Evolutionary conservation across 176 grass and related monocot species (phyloP), one percentile per base, ranked within the genome.

Genomic region (Puccinellia tenuiflora): DNA sequence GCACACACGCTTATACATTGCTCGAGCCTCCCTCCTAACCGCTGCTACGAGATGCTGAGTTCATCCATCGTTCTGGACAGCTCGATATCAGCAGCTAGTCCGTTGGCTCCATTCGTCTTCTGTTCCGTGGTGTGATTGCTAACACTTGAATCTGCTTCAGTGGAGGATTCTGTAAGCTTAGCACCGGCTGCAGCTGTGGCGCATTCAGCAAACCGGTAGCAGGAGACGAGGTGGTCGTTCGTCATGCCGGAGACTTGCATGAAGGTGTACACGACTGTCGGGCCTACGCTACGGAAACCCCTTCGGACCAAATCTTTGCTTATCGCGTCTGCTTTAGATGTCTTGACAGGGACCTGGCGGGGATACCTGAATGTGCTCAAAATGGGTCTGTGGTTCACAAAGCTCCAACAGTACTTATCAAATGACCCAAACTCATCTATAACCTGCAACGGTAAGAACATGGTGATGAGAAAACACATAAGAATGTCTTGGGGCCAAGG

Each of bases 181-280:
- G 55, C 22, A 63, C 79, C 78, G 16, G 39, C 69, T 13, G 81
- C 14, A 20, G 85, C 29, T 15, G 79, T 59, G 4, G 34, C 67
- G 0, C 96, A 99, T 78, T 96, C 93, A 22, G 86, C 68, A 29
- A 96, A 99, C 22, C 96, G 89, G 79, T 90, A 96, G 78, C 96
- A 99, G 43, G 83, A 80, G 66, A 93, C 78, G 5, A 99, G 89
- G 85, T 99, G 96, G 81, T 99, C 96, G 20, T n/a, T 99, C 2
- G 89, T 99, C 68, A 99, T 89, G 50, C 96, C 96, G 2, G 89
- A 86, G 59, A 83, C 93, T 83, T 99, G 96, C 96, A 99, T 99
- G 81, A 96, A 99, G 8, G 93, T 92, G 42, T 99, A 99, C 40
- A 99, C 69, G 2, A 99, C 93, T 62, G 96, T 96, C 17, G 91